Base-by-base conservation (phyloP, 2,329 filamentous ascomycete genomes). In the Cercospora sesami region DNA sequence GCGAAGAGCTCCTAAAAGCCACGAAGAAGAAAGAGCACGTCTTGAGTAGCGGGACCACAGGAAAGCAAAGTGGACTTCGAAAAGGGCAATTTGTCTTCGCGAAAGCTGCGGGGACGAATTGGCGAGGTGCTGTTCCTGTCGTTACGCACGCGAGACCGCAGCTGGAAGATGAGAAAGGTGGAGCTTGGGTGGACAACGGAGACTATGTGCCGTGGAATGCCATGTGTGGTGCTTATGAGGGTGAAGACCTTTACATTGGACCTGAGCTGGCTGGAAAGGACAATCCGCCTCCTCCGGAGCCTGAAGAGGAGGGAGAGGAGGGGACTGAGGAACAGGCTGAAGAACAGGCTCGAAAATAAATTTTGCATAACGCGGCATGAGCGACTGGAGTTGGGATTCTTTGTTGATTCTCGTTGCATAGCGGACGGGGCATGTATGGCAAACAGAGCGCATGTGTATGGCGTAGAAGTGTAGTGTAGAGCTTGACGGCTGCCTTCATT, bases 141-240 rank as follows among this genome's bases (percentile, higher is more conserved):
- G 57, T 64, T 4, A 61, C 61, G 39, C 48, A 65, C 10, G 30
- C 62, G 21, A 57, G 45, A 51, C 62, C 66, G 9, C 60, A 64
- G 31, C 48, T 61, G 8, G 39, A 62, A 55, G 66, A 68, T 55
- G 69, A 65, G 42, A 71, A 71, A 39, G 71, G 71, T 28, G 71
- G 73, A n/a, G 73, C 60, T 2, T 74, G 73, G 73, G 64, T 53
- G 10, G 67, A 65, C 33, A 55, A 58, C n/a, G 67, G 67, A 4
- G 68, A 68, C 9, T 73, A 69, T 39, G 60, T 73, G 61, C 55
- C 48, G 9, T 74, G 67, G 68, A 60, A 60, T 5, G 61, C 66
- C 18, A 68, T 73, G 64, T 74, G 73, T 61, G 63, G 58, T 16
- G 28, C 33, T 8, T 71, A 67, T 53, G 67, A 72, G 33, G 64